Evolutionary conservation across 352 stramenopile genomes (phyloP), one percentile per base, ranked within the genome.

Genomic region (Phytopythium litorale): DNA sequence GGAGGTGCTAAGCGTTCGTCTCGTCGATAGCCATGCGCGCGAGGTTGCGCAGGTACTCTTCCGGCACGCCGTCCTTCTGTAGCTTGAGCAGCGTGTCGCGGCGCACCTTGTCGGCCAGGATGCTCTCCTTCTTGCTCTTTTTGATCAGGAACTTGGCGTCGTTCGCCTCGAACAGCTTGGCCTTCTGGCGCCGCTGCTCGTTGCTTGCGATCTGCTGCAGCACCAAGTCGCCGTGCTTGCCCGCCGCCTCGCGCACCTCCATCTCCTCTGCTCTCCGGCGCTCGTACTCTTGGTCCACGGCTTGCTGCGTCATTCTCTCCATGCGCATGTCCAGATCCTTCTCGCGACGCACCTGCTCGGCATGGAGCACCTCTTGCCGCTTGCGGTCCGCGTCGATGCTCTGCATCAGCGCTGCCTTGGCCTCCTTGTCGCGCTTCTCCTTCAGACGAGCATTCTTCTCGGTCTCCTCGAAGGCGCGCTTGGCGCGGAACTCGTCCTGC

Each of bases 91-190:
- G 64, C 30, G 84, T 87, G 37, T 89, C 77, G 12, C 72, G 58
- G 0, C 84, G 70, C 58, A 91, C 79, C 63, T 93, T 93, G 61
- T 93, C 84, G 8, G 81, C 84, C 42, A 93, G 60, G 63, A 90
- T 90, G 45, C 71, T 78, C 62, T 91, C 84, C 56, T 88, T 89
- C 56, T 86, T 68, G 25, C 63, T 64, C 61, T 90, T 91, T 71
- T 90, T 93, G 64, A 85, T 82, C 18, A 71, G 53, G 53, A 84
- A 87, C 64, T 87, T 89, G 60, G 70, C 75, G 60, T 91, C 82
- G 56, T 87, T 89, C 52, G 83, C 70, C 60, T 78, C 76, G 38
- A 88, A 85, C 64, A 88, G 67, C 60, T 83, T 88, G 45, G 76
- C 73, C 62, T 89, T 90, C 45, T 70, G 32, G 1, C 70, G 78